Evolutionary conservation across 2,329 filamentous ascomycete species (phyloP).

Genomic region (Pyrenochaeta sp.): DNA sequence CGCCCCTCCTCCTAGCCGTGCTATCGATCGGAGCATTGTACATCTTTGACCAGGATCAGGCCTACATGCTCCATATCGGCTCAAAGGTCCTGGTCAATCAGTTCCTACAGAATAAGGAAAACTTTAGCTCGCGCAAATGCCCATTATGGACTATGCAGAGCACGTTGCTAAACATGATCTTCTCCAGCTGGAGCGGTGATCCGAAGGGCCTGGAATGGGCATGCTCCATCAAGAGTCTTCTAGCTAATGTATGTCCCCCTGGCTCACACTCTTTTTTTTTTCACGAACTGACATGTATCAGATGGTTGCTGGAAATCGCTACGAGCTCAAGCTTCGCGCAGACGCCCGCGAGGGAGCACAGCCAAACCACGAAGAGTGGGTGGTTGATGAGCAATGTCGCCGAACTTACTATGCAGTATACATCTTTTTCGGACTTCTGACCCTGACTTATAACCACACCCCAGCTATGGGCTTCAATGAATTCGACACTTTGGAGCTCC

Average conservation of each 20-base stretch:
- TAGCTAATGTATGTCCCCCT: slow-evolving; percentile 70
- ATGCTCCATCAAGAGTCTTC: slow-evolving; percentile 96
- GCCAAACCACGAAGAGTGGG: slow-evolving; percentile 88
- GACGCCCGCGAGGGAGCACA: slow-evolving; percentile 81
- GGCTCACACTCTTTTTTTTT: not conserved
- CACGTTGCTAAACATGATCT: slow-evolving; percentile 97
- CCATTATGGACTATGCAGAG: slow-evolving; percentile 98
- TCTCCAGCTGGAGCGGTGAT: slow-evolving; percentile 98
- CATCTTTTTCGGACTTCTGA: slow-evolving; percentile 96
- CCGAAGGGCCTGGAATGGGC: slow-evolving; percentile 98
- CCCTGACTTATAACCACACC: slow-evolving; percentile 96
- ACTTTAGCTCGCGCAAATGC: slow-evolving; percentile 97
- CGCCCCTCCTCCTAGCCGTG: slow-evolving; percentile 85
- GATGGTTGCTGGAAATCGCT: slow-evolving; percentile 97
- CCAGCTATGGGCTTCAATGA: slow-evolving; percentile 98
- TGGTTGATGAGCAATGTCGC: slow-evolving; percentile 94
- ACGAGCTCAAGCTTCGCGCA: slow-evolving; percentile 91
- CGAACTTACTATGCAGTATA: slow-evolving; percentile 98
- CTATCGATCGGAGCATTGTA: slow-evolving; percentile 96
- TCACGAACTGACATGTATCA: slow-evolving; percentile 2
- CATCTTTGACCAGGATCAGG: slow-evolving; percentile 95
- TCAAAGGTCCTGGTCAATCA: slow-evolving; percentile 97
- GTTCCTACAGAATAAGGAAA: slow-evolving; percentile 97
- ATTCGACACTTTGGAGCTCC: slow-evolving; percentile 90
- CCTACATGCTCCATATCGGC: slow-evolving; percentile 95